Evolutionary conservation across 2,329 filamentous ascomycete species (phyloP).

Genomic region (Colletotrichum falcatum): DNA sequence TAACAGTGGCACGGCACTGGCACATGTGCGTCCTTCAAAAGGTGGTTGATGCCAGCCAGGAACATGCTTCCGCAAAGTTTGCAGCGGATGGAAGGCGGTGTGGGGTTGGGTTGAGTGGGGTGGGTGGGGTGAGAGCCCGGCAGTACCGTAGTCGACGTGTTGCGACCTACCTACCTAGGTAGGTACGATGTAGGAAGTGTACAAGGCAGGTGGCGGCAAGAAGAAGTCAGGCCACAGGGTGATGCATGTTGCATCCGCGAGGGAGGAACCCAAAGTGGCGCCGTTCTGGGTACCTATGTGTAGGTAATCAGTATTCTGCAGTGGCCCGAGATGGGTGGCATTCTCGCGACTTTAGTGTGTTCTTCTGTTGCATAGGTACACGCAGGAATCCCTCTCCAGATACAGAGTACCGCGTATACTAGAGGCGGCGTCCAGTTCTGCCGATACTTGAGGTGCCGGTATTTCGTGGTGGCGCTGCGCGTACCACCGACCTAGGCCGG

Average conservation of each 20-base stretch:
- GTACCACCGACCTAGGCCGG: background rate
- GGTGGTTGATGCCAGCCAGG: conserved; percentile 27
- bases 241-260: conserved; percentile 14
- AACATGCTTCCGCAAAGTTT: conserved; percentile 21
- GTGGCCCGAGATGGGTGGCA: conserved; percentile 18
- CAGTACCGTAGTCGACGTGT: no score
- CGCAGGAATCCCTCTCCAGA: no score
- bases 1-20: conserved; percentile 19
- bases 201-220: background rate
- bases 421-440: conserved; percentile 22
- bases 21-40: conserved; percentile 17
- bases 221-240: conserved; percentile 24
- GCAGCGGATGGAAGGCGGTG: conserved; percentile 17
- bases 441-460: conserved; percentile 27
- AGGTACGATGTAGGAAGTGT: no score
- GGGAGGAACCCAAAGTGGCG: no score
- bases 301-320: background rate
- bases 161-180: no score
- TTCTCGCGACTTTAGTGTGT: conserved; percentile 15
- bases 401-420: no score
- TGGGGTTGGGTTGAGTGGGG: no score
- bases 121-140: no score
- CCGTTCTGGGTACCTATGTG: no score
- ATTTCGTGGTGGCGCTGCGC: background rate
- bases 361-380: no score